These are phyloP conservation scores for Neurospora africana DNA, from an alignment of 495 filamentous ascomycete species.

Conservation along the genomic window DNA sequence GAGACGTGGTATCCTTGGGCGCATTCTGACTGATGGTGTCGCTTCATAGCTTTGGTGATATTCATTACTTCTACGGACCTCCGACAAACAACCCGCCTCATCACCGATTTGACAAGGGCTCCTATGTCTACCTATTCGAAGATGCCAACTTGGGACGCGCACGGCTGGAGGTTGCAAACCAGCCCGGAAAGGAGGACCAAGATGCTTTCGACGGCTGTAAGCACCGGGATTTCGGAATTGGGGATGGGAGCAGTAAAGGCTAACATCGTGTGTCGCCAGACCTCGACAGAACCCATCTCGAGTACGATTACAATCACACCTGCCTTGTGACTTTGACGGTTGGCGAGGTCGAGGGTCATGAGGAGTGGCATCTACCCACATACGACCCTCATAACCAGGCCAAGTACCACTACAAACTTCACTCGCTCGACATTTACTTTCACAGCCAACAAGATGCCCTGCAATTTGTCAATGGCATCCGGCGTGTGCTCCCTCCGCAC, in stretches of 20 bases:
- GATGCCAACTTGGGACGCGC: conserved; percentile 56
- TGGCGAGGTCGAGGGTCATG: conserved; percentile 41
- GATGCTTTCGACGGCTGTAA: conserved; percentile 80
- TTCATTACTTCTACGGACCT: conserved; percentile 78
- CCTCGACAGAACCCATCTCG: conserved; percentile 53
- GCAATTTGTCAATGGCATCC: conserved; percentile 56
- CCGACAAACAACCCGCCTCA: conserved; percentile 61
- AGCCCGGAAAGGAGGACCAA: conserved; percentile 74
- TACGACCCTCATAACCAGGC: conserved; percentile 58
- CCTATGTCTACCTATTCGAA: conserved; percentile 81
- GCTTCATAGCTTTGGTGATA: conserved; percentile 64
- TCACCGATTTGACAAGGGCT: conserved; percentile 82
- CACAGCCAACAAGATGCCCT: conserved; percentile 69
- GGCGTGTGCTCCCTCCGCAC: conserved; percentile 45
- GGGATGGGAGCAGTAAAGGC: background rate
- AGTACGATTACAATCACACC: conserved; percentile 69
- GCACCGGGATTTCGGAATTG: conserved; percentile 7
- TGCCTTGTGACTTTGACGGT: conserved; percentile 67
- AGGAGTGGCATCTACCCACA: conserved; percentile 70
- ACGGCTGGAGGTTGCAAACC: conserved; percentile 78
- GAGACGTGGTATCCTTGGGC: background rate
- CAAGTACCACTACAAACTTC: conserved; percentile 63
- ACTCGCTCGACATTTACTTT: conserved; percentile 84
- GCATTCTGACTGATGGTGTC: conserved; percentile 1
- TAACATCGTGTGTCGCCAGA: conserved; percentile 26